Percentiles rank a stretch among this genome's conserved stretches.
phyloP scores from a whole-genome alignment of 2,329 filamentous ascomycete species.

The Berkeleyomyces basicola region DNA sequence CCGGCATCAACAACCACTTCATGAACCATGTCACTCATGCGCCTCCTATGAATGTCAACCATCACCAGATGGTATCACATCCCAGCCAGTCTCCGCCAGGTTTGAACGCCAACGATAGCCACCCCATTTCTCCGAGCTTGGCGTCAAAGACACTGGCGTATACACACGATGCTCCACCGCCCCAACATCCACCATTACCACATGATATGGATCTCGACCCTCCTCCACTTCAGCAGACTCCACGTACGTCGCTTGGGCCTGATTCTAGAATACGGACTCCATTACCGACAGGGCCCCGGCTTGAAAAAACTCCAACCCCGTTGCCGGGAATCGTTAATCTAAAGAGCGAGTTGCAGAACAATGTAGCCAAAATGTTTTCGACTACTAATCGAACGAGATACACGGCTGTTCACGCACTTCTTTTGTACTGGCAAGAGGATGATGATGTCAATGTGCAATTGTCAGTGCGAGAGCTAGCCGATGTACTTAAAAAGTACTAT shows the following conservation, averaged over 20 bases:
- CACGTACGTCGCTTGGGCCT: constrained; percentile 25
- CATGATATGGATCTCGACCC: constrained; percentile 42
- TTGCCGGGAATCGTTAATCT: constrained; percentile 34
- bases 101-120: neutral
- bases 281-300: constrained; percentile 37
- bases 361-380: constrained; percentile 32
- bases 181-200: constrained; percentile 17
- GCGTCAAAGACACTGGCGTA: constrained; percentile 20
- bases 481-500: constrained; percentile 36
- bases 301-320: constrained; percentile 30
- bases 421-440: constrained; percentile 42
- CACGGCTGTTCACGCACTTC: constrained; percentile 32
- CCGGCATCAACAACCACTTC: neutral
- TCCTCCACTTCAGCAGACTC: constrained; percentile 21
- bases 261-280: constrained; percentile 39
- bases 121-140: neutral
- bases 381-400: constrained; percentile 37
- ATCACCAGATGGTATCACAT: neutral
- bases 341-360: constrained; percentile 35
- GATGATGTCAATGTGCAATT: constrained; percentile 23
- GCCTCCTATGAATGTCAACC: neutral
- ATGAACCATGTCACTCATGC: neutral
- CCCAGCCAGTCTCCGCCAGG: neutral
- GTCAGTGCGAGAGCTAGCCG: constrained; percentile 30
- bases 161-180: constrained; percentile 23